Conservation (phyloP, 192 early-diverging fungal genomes). For the Backusella westeae region DNA sequence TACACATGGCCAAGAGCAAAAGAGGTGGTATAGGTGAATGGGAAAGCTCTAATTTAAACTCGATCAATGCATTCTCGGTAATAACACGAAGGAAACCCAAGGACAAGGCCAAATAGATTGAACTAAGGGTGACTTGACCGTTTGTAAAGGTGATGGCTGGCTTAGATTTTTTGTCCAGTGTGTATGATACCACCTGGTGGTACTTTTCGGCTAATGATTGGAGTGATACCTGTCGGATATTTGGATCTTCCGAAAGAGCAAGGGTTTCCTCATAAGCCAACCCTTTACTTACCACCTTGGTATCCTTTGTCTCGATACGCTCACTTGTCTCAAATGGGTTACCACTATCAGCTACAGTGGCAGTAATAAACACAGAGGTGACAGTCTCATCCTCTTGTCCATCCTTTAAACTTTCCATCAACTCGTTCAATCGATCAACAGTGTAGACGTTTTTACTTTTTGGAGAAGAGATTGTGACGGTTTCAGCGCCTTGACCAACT, state of each 20-base stretch:
- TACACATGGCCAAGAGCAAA: not conserved
- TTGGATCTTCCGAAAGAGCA: not conserved
- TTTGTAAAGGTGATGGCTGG: slow-evolving; percentile 38
- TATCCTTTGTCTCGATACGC: slow-evolving; percentile 40
- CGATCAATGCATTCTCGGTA: slow-evolving; percentile 42
- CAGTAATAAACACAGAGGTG: slow-evolving; percentile 38
- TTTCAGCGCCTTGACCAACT: slow-evolving; percentile 26
- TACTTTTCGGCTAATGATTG: slow-evolving; percentile 6
- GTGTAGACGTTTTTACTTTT: slow-evolving; percentile 40
- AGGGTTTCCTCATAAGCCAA: slow-evolving; percentile 29
- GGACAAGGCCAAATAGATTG: slow-evolving; percentile 36
- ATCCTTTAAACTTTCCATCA: slow-evolving; percentile 22
- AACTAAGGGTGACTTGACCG: slow-evolving; percentile 35
- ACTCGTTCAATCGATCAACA: slow-evolving; percentile 29
- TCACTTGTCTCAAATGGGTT: slow-evolving; percentile 28
- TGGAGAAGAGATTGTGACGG: slow-evolving; percentile 41
- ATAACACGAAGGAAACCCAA: slow-evolving; percentile 35
- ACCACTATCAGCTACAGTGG: slow-evolving; percentile 23
- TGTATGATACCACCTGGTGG: slow-evolving; percentile 26
- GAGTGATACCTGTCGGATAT: not conserved
- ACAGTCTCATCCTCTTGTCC: slow-evolving; percentile 14
- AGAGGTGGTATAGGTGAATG: slow-evolving; percentile 32
- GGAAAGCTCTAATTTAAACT: not conserved
- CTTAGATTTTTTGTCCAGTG: slow-evolving; percentile 5
- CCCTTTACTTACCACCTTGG: slow-evolving; percentile 41